phyloP scores from a whole-genome alignment of 306 rosid genomes.

The Rosa chinensis region DNA sequence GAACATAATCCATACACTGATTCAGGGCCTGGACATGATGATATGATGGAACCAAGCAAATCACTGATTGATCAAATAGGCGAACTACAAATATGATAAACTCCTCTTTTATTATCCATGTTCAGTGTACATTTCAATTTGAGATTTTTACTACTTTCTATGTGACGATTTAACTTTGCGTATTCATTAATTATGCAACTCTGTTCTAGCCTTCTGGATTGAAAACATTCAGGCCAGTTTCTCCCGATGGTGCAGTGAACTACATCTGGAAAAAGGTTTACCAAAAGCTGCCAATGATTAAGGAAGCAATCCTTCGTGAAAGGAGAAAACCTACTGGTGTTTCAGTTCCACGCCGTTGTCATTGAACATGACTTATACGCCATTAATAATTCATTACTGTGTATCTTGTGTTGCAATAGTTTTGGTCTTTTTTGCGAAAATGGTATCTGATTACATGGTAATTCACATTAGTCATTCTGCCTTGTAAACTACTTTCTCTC shows the following conservation, averaged over 20 bases:
- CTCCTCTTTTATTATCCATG: no score
- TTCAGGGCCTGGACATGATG: no score
- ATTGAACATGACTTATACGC: slow-evolving; percentile 48
- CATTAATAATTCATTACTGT: neutral
- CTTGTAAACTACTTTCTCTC: neutral
- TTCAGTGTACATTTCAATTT: no score
- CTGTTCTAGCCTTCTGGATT: no score
- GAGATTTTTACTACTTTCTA: no score
- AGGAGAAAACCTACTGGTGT: slow-evolving; percentile 70
- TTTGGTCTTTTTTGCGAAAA: neutral
- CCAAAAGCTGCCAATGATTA: slow-evolving; percentile 76
- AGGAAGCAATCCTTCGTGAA: slow-evolving; percentile 73
- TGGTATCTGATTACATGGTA: neutral
- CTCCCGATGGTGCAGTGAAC: slow-evolving; percentile 77
- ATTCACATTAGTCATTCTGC: neutral
- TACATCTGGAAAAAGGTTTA: slow-evolving; percentile 78
- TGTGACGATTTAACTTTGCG: no score
- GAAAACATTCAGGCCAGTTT: slow-evolving; percentile 52
- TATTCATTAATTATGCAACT: no score
- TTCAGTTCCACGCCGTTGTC: slow-evolving; percentile 72
- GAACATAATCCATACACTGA: no score
- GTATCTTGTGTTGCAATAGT: slow-evolving; percentile 7
- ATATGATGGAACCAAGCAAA: no score
- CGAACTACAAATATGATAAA: no score
- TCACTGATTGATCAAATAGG: no score